Base-by-base conservation (phyloP, 2,329 filamentous ascomycete species). In the Pseudovirgaria hyperparasitica region DNA sequence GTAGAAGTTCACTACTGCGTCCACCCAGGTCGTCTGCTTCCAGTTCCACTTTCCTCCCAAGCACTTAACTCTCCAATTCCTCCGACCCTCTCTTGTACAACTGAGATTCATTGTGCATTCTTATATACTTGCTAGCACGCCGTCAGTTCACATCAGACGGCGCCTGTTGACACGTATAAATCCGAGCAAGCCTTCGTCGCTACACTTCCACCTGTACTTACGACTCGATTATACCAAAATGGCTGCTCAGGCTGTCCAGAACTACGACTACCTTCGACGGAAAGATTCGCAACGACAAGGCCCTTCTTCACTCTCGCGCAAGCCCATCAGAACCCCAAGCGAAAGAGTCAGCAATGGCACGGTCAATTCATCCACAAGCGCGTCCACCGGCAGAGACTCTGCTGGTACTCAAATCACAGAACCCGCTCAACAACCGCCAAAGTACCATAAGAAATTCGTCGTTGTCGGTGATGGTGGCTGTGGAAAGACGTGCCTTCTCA, bases 381-480 rank as follows among this genome's bases (percentile, higher is more conserved):
- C 70, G 36, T 77, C 76, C 34, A 79, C 74, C 26, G 78, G 77
- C 43, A 69, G 76, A 48, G 76, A 86, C 55, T 86, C 81, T 25
- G 72, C 80, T 33, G 76, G 70, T 34, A 36, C 37, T 14, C 76
- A 82, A 54, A 72, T 87, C 57, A 94, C 87, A 26, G 84, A 92
- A 51, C n/a, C n/a, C n/a, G n/a, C n/a, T n/a, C n/a, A n/a, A n/a
- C n/a, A n/a, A n/a, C 82, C 81, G 14, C 86, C 87, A 4, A 72
- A 82, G 31, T 94, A 90, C 61, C 96, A 87, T 41, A 98, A 98
- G 68, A 98, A 98, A 70, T 90, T 98, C 52, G 90, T 98, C 23
- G 90, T 98, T 27, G 90, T 98, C 23, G 90, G 90, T 36, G 90
- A 98, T 56, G 90, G 90, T 45, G 90, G 90, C 36, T 98, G 90